Base-by-base conservation (phyloP, 441 rosid genomes). In the Breynia disticha region DNA sequence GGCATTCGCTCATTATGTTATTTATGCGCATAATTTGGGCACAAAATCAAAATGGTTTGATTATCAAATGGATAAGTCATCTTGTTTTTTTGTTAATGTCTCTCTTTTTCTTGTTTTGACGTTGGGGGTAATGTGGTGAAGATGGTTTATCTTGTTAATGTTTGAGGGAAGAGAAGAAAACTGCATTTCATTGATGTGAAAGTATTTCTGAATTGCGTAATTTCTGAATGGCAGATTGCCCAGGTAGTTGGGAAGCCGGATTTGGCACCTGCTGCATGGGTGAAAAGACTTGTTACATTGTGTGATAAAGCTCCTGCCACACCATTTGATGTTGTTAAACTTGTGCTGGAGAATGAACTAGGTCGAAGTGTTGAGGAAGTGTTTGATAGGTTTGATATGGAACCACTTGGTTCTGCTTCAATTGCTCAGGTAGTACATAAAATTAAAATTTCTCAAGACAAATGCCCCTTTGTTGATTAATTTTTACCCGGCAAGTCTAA, bases 201-300 rank as follows among this genome's bases (percentile, higher is more conserved):
- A 14, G 52, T 0, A 49, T 52, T 10, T 54, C 48, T 19, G 47
- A 16, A 44, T 10, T 52, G 45, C 60, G 50, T 35, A 15, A 14
- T 49, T 65, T 59, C 66, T 19, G 56, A 19, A 47, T 60, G 52
- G 47, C 70, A 91, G 98, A 46, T 84, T 67, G 98, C 96, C 37
- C 96, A 91, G 67, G 72, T 85, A 58, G 35, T 91, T 60, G 96
- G 95, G 66, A 87, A 87, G 76, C 96, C 95, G 22, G 98, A 91
- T 71, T 72, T 87, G 72, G 98, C 91, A 28, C 98, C 96, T 13
- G 80, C 89, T 56, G 94, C 98, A 5, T 86, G 98, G 98, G 96
- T 91, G 59, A 85, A 69, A 76, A 85, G 79, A 78, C 94, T 91
- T 37, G 95, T 91, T 20, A 81, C 87, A 4, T 68, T 91, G 24